Evolutionary conservation across 108 stramenopile species (phyloP).

Genomic region (Discostella stelligeroides): DNA sequence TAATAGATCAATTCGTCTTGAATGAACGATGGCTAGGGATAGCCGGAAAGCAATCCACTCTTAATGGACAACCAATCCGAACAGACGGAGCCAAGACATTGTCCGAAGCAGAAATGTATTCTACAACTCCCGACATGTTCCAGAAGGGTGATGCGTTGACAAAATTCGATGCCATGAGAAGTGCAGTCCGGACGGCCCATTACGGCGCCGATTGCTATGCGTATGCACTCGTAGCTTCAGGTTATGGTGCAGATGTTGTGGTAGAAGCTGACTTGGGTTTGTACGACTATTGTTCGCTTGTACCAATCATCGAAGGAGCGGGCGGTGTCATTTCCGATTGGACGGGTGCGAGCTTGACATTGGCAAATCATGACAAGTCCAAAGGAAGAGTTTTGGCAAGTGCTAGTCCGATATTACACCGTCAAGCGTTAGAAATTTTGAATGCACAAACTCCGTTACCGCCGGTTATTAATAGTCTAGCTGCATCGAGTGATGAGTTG

Average conservation of each 20-base stretch:
- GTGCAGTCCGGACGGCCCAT: constrained; percentile 16
- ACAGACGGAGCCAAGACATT: constrained; percentile 25
- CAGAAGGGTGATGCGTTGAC: constrained; percentile 19
- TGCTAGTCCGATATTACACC: constrained; percentile 27
- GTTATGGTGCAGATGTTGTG: constrained; percentile 36
- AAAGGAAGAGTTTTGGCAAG: constrained; percentile 38
- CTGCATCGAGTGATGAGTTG: background rate
- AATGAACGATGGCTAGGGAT: constrained; percentile 41
- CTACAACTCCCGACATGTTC: constrained; percentile 46
- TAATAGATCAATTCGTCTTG: constrained; percentile 43
- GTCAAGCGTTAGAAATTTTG: constrained; percentile 28
- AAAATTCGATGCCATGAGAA: constrained; percentile 26
- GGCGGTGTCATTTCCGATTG: constrained; percentile 42
- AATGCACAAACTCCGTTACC: background rate
- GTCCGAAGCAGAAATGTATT: constrained; percentile 38
- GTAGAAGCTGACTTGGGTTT: constrained; percentile 37
- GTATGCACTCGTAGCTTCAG: constrained; percentile 43
- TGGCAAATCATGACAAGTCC: constrained; percentile 25
- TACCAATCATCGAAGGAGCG: constrained; percentile 39
- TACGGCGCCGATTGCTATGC: constrained; percentile 48
- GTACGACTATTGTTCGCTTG: constrained; percentile 43
- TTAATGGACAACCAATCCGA: constrained; percentile 26
- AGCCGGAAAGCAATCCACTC: constrained; percentile 8
- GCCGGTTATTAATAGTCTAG: background rate
- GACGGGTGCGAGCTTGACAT: constrained; percentile 18